These are phyloP conservation scores for Thalassiosira ordinaria DNA, from an alignment of 352 stramenopile species.

Conservation along the genomic window DNA sequence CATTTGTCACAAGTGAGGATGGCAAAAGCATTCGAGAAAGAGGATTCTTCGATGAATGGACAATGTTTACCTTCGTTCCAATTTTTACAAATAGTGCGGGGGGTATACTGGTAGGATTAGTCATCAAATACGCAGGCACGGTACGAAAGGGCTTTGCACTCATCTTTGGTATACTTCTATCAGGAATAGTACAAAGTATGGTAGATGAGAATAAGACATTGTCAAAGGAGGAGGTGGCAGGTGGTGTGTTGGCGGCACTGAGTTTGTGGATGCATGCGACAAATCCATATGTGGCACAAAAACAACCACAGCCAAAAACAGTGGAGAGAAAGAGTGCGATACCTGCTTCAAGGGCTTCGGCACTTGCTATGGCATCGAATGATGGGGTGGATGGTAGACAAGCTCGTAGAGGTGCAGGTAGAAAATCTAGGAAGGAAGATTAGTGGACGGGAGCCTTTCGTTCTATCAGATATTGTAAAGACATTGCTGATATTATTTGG, in stretches of 20 bases:
- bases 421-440: slow-evolving; percentile 52
- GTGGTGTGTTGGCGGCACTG: slow-evolving; percentile 70
- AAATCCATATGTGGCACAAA: slow-evolving; percentile 54
- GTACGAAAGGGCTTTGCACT: slow-evolving; percentile 85
- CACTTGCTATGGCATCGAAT: no score
- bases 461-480: no score
- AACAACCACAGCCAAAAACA: no score
- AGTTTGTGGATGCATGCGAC: slow-evolving; percentile 80
- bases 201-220: slow-evolving; percentile 42
- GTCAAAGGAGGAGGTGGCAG: slow-evolving; percentile 63
- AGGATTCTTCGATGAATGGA: slow-evolving; percentile 82
- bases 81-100: slow-evolving; percentile 79
- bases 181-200: slow-evolving; percentile 67
- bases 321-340: no score
- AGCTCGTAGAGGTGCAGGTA: slow-evolving; percentile 6
- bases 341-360: no score
- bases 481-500: no score
- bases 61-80: slow-evolving; percentile 63
- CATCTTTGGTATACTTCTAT: slow-evolving; percentile 84
- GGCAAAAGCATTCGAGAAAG: slow-evolving; percentile 61
- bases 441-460: no score
- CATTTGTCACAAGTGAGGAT: slow-evolving; percentile 65
- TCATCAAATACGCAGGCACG: slow-evolving; percentile 83
- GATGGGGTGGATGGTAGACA: no score
- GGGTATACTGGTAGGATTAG: slow-evolving; percentile 81